These are phyloP conservation scores for Naganishia albida DNA, from an alignment of 1,284 basidiomycete genomes.

Conservation along the genomic window DNA sequence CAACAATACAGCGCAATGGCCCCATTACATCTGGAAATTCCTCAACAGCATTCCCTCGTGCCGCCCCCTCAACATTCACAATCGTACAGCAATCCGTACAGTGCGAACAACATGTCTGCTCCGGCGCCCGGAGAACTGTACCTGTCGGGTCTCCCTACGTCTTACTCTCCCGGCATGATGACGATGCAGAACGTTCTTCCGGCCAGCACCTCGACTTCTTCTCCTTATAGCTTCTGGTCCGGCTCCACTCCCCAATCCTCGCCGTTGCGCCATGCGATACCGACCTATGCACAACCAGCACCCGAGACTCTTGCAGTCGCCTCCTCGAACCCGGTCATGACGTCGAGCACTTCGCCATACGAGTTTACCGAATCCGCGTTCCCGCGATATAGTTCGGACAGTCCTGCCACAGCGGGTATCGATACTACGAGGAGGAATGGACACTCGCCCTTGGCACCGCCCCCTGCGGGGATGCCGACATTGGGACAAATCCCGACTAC, in stretches of 20 bases:
- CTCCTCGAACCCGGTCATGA: background rate
- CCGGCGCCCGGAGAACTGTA: background rate
- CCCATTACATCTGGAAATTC: background rate
- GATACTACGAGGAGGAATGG: conserved; percentile 10
- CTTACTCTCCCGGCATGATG: background rate
- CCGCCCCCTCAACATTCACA: background rate
- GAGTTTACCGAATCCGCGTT: background rate
- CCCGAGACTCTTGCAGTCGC: conserved; percentile 3
- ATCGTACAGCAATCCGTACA: background rate
- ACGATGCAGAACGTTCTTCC: conserved; percentile 34
- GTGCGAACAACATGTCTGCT: background rate
- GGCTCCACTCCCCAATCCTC: conserved; percentile 11
- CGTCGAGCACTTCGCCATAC: conserved; percentile 1
- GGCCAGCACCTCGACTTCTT: background rate
- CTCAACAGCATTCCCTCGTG: background rate
- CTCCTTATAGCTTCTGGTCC: conserved; percentile 16
- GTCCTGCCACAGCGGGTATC: background rate
- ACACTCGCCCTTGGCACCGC: conserved; percentile 5
- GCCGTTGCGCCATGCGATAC: background rate
- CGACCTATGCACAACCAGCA: background rate
- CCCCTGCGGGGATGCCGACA: conserved; percentile 2
- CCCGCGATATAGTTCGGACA: background rate
- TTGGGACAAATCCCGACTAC: conserved; percentile 9
- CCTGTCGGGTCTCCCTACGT: background rate
- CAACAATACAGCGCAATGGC: conserved; percentile 10